phyloP scores from a whole-genome alignment of 202 grass and related monocot species.

The Hordeum pubiflorum region DNA sequence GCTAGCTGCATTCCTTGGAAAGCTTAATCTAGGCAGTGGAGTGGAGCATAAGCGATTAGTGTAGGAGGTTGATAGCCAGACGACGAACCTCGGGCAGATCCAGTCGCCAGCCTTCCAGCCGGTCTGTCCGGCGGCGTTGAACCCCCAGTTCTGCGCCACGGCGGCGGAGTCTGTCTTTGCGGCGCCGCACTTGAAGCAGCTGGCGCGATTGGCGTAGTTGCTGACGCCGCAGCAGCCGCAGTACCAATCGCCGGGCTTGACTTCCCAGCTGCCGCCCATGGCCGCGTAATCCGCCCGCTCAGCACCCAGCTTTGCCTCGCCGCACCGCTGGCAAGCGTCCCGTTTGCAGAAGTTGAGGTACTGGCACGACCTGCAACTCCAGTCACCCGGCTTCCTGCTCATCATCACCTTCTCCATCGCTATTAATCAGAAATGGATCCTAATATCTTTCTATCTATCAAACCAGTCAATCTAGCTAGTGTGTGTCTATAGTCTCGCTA shows the following conservation, averaged over 20 bases:
- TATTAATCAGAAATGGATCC: not conserved
- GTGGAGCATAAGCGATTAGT: not conserved
- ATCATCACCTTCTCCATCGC: conserved; percentile 39
- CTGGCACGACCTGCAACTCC: conserved; percentile 86
- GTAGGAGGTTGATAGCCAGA: not conserved
- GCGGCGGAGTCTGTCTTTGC: conserved; percentile 62
- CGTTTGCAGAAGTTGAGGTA: conserved; percentile 92
- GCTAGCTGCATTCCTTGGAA: conserved; percentile 10
- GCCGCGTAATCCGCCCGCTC: conserved; percentile 47
- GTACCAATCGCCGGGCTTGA: conserved; percentile 95
- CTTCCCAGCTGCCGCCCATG: conserved; percentile 59
- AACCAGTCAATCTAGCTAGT: not conserved
- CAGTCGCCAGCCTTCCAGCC: conserved; percentile 88
- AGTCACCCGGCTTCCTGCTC: conserved; percentile 83
- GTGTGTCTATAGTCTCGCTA: not conserved
- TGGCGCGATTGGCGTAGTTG: conserved; percentile 76
- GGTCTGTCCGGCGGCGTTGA: conserved; percentile 29
- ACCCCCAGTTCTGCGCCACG: conserved; percentile 74
- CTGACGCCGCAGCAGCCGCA: conserved; percentile 66
- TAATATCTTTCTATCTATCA: not conserved
- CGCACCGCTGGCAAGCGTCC: conserved; percentile 84
- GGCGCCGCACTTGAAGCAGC: conserved; percentile 84
- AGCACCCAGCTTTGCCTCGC: conserved; percentile 62
- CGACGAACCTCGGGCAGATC: conserved; percentile 67
- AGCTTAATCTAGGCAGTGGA: not conserved